Base-by-base conservation (phyloP, 169 alveolate genomes). In the Perkinsus marinus region DNA sequence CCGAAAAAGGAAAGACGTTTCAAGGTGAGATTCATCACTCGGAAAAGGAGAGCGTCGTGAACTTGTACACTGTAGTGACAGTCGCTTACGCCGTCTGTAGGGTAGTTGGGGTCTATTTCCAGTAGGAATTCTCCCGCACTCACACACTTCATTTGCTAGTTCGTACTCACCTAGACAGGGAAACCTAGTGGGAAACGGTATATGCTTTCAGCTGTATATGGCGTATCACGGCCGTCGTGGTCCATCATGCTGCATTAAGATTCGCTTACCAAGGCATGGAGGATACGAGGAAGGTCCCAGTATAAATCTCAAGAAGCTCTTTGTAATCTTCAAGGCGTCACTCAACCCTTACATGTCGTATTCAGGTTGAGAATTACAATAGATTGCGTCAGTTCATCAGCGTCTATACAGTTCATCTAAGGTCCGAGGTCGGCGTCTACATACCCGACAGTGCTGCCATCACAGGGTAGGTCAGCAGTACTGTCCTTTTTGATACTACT, bases 271-370 rank as follows among this genome's bases (percentile, higher is more conserved):
- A 6, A 89, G 37, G 57, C 91, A 89, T 17, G 91, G 91, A 0
- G 91, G 91, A 0, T 89, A 89, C 26, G 91, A 89, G 68, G 91
- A 89, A 5, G 91, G 91, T 13, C 91, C 91, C 46, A 36, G 47
- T 16, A 34, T 89, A 34, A 41, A 41, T 38, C 39, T 89, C 39
- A 89, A 89, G 43, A n/a, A 41, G 91, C 30, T 89, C 7, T 89
- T 89, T 39, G 91, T 89, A 39, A 26, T 41, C 26, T 13, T 6
- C 79, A 19, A 30, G 37, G 22, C 34, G 37, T 2, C 79, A 30
- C 5, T 6, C 22, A 30, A 57, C 36, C 37, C 5, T 19, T 0
- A 57, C 36, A 13, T 57, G 79, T 57, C 34, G 5, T 57, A 0
- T 7, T 2, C 79, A 57, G 79, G 79, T 57, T 16, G 79, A 57